Percentiles rank a stretch among this genome's conserved stretches.
These are phyloP conservation scores for Aspergillus cavernicola DNA, from an alignment of 495 filamentous ascomycete genomes.

Conservation along the genomic window DNA sequence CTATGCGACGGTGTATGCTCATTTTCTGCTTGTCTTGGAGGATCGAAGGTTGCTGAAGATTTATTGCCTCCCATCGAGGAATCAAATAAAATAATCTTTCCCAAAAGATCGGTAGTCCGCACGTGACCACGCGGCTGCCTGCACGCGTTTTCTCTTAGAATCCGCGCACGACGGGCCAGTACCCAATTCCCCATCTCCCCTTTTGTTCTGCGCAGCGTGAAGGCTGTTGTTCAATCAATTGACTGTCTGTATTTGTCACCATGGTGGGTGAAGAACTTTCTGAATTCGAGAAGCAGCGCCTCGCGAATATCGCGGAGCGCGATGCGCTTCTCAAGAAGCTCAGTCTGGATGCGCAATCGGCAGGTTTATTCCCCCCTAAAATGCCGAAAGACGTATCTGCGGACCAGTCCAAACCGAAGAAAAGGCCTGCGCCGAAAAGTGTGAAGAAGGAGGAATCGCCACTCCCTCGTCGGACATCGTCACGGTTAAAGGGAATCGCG, in stretches of 20 bases:
- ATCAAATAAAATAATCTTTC: background rate
- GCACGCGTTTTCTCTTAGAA: conserved; percentile 10
- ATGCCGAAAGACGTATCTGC: conserved; percentile 25
- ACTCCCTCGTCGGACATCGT: conserved; percentile 59
- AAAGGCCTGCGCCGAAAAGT: conserved; percentile 46
- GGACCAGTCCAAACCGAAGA: conserved; percentile 38
- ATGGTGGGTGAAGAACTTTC: conserved; percentile 41
- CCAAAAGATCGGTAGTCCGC: background rate
- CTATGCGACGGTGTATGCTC: conserved; percentile 12
- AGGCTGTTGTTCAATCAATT: background rate
- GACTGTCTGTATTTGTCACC: background rate
- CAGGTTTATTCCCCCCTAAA: conserved; percentile 48
- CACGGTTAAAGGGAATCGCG: conserved; percentile 60
- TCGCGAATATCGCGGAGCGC: conserved; percentile 71
- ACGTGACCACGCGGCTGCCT: conserved; percentile 18
- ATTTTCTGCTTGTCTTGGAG: background rate
- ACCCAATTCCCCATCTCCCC: too few species aligned
- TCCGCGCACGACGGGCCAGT: too few species aligned
- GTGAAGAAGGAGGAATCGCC: conserved; percentile 43
- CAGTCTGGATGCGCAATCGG: conserved; percentile 47
- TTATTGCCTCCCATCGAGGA: background rate
- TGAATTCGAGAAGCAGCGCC: conserved; percentile 67
- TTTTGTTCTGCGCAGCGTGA: background rate
- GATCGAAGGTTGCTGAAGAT: background rate
- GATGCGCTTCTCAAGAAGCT: conserved; percentile 62